These are phyloP conservation scores for Backusella sp. DNA, from an alignment of 192 early-diverging fungal genomes.

Conservation along the genomic window DNA sequence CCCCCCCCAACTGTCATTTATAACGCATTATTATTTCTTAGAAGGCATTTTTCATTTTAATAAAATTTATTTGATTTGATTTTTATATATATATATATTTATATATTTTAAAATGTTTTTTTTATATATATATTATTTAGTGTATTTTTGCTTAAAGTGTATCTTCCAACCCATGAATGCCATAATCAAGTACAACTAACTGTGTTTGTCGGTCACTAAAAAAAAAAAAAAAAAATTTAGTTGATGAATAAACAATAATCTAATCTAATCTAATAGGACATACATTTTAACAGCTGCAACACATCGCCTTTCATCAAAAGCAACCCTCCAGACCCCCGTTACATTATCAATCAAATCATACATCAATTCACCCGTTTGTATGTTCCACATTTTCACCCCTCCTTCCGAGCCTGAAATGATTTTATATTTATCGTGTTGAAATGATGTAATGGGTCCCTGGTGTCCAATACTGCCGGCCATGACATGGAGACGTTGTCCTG, in stretches of 20 bases:
- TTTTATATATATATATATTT: background rate
- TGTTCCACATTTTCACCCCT: constrained; percentile 94
- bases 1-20: background rate
- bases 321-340: constrained; percentile 87
- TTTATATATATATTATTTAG: background rate
- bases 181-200: constrained; percentile 86
- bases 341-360: constrained; percentile 80
- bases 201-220: constrained; percentile 52
- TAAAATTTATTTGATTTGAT: background rate
- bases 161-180: constrained; percentile 56
- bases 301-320: constrained; percentile 84
- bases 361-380: constrained; percentile 76
- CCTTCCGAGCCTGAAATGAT: constrained; percentile 92
- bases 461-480: constrained; percentile 66
- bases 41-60: constrained; percentile 6
- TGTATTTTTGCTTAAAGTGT: constrained; percentile 14
- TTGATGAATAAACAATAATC: background rate
- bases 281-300: constrained; percentile 70
- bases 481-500: constrained; percentile 58
- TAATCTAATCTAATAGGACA: background rate
- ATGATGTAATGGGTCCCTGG: constrained; percentile 89
- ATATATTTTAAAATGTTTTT: background rate
- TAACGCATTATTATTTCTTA: background rate
- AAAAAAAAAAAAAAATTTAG: background rate
- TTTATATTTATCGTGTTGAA: constrained; percentile 91